Conservation (phyloP, 805 yeast genomes). For the Ogataea naganishii region DNA sequence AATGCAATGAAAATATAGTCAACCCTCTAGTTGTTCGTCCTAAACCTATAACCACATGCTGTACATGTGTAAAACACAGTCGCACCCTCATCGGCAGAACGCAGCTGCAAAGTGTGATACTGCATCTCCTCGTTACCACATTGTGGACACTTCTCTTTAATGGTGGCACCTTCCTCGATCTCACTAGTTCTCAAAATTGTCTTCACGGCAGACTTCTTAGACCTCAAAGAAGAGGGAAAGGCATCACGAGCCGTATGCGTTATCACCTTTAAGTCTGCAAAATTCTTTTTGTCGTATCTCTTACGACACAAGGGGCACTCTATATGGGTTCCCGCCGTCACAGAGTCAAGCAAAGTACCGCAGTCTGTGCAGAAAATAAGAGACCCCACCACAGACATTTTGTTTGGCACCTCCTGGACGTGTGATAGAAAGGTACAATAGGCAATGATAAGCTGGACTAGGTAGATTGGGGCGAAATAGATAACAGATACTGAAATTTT, state of each 20-base stretch:
- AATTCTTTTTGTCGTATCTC: constrained; percentile 36
- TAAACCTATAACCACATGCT: constrained; percentile 82
- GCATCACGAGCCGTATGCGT: constrained; percentile 89
- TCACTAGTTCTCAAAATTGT: constrained; percentile 71
- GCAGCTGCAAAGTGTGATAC: constrained; percentile 89
- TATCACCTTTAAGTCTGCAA: constrained; percentile 73
- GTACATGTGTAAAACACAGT: constrained; percentile 98
- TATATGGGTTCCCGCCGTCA: constrained; percentile 37
- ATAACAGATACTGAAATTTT: too few relatives aligned
- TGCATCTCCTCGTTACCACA: constrained; percentile 98
- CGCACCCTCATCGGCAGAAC: constrained; percentile 99
- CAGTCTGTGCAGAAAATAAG: constrained; percentile 89
- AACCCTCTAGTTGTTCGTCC: constrained; percentile 81
- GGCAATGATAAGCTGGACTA: too few relatives aligned
- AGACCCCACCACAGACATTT: constrained; percentile 92
- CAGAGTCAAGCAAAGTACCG: constrained; percentile 80
- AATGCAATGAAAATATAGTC: too few relatives aligned
- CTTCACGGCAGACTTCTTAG: constrained; percentile 85
- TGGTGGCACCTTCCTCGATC: constrained; percentile 90
- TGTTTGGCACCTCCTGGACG: too few relatives aligned
- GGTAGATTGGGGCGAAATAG: too few relatives aligned
- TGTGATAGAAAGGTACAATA: too few relatives aligned
- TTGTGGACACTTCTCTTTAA: constrained; percentile 96
- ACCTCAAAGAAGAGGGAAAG: constrained; percentile 76
- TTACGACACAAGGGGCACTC: constrained; percentile 47